phyloP scores from a whole-genome alignment of 2,329 filamentous ascomycete genomes.

The Xylaria hypoxylon region DNA sequence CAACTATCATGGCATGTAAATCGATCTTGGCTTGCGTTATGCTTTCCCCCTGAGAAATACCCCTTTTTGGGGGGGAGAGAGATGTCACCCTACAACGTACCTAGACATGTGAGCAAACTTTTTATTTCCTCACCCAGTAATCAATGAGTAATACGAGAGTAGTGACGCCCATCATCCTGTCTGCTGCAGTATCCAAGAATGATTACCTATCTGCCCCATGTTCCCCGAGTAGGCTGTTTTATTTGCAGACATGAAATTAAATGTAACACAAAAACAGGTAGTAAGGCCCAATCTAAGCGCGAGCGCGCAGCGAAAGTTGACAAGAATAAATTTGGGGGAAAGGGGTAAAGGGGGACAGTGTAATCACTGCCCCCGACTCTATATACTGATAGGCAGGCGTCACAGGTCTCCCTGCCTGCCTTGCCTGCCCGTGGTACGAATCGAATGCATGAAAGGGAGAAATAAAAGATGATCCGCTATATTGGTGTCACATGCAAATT shows the following conservation, averaged over 20 bases:
- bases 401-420: neutral
- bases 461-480: constrained; percentile 21
- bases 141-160: constrained; percentile 24
- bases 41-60: constrained; percentile 14
- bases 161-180: neutral
- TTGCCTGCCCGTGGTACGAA: constrained; percentile 13
- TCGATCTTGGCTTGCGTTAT: constrained; percentile 30
- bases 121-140: constrained; percentile 24
- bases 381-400: constrained; percentile 22
- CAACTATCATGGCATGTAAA: constrained; percentile 26
- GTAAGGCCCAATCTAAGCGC: constrained; percentile 18
- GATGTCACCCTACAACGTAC: constrained; percentile 13
- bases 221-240: neutral
- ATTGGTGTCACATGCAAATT: constrained; percentile 34
- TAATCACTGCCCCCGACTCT: constrained; percentile 18
- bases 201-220: constrained; percentile 19
- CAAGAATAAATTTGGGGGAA: constrained; percentile 28
- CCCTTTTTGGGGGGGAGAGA: constrained; percentile 19
- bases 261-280: constrained; percentile 26
- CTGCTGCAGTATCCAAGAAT: constrained; percentile 15
- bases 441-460: constrained; percentile 14
- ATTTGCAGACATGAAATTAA: constrained; percentile 22
- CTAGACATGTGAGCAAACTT: constrained; percentile 3
- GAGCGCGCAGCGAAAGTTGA: constrained; percentile 11
- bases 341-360: constrained; percentile 30